A percentile compares a stretch with the other conserved stretches of the same genome.
Conservation (phyloP, 2,329 filamentous ascomycete genomes). For the Mycosphaerelloides madeirae region DNA sequence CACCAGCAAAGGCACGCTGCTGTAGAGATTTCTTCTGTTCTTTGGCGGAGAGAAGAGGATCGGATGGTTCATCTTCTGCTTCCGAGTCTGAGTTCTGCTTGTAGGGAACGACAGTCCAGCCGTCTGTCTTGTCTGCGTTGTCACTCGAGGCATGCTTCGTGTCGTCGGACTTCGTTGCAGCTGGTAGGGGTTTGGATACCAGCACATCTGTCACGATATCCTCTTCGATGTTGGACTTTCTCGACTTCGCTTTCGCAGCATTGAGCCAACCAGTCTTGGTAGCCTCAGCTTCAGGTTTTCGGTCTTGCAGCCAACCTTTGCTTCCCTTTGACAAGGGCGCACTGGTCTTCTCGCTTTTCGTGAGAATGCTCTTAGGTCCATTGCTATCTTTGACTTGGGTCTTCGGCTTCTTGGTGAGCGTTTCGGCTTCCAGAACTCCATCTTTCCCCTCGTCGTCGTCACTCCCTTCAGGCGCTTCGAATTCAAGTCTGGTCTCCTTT, state of each 20-base stretch:
- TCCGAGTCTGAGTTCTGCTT: slow-evolving; percentile 30
- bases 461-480: slow-evolving; percentile 56
- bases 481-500: slow-evolving; percentile 46
- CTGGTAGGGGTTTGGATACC: too few species aligned
- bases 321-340: slow-evolving; percentile 20
- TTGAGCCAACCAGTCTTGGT: slow-evolving; percentile 21
- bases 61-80: slow-evolving; percentile 17
- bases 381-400: slow-evolving; percentile 9
- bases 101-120: slow-evolving; percentile 42
- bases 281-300: slow-evolving; percentile 3
- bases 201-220: not conserved
- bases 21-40: slow-evolving; percentile 64
- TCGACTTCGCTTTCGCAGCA: slow-evolving; percentile 19
- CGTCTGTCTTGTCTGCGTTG: slow-evolving; percentile 33
- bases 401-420: slow-evolving; percentile 31
- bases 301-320: slow-evolving; percentile 12
- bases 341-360: slow-evolving; percentile 24
- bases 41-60: slow-evolving; percentile 24
- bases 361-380: slow-evolving; percentile 19
- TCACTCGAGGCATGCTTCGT: slow-evolving; percentile 10
- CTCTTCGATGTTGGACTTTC: slow-evolving; percentile 13
- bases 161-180: slow-evolving; percentile 5
- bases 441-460: slow-evolving; percentile 36
- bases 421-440: slow-evolving; percentile 28
- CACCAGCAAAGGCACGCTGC: slow-evolving; percentile 75